Percentiles rank a stretch among this genome's conserved stretches.
phyloP scores from a whole-genome alignment of 1,139 yeast genomes.

The Casaregolazyma suthepensis region DNA sequence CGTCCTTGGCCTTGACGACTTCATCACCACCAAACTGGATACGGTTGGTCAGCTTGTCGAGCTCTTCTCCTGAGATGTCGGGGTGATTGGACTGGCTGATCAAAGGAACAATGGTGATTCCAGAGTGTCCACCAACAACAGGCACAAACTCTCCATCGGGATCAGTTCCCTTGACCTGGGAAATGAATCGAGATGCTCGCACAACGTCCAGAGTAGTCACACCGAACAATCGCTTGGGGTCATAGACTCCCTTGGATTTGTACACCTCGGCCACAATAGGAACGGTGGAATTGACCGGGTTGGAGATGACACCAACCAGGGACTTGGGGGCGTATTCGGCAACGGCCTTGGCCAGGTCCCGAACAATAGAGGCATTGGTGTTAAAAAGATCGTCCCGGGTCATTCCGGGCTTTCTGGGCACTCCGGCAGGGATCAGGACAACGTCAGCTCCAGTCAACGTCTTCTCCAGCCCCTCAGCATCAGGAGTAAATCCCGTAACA shows the following conservation, averaged over 20 bases:
- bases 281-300: slow-evolving; percentile 98
- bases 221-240: slow-evolving; percentile 90
- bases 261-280: slow-evolving; percentile 96
- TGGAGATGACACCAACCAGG: slow-evolving; percentile 78
- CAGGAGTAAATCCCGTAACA: slow-evolving; percentile 78
- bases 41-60: slow-evolving; percentile 76
- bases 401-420: slow-evolving; percentile 99
- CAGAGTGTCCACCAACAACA: slow-evolving; percentile 98
- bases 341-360: slow-evolving; percentile 83
- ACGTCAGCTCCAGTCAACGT: slow-evolving; percentile 80
- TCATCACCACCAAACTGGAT: slow-evolving; percentile 99
- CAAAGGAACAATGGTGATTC: slow-evolving; percentile 95
- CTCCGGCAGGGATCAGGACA: slow-evolving; percentile 97
- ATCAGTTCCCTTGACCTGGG: slow-evolving; percentile 64
- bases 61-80: slow-evolving; percentile 43
- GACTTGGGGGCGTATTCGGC: slow-evolving; percentile 89
- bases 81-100: slow-evolving; percentile 62
- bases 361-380: slow-evolving; percentile 93
- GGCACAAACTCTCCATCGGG: slow-evolving; percentile 49
- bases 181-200: slow-evolving; percentile 87
- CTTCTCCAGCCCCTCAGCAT: slow-evolving; percentile 68
- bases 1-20: slow-evolving; percentile 96
- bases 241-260: slow-evolving; percentile 78
- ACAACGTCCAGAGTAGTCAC: slow-evolving; percentile 95
- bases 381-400: slow-evolving; percentile 92